Conservation (phyloP, 345 rosid species). For the Crucihimalaya himalaica region DNA sequence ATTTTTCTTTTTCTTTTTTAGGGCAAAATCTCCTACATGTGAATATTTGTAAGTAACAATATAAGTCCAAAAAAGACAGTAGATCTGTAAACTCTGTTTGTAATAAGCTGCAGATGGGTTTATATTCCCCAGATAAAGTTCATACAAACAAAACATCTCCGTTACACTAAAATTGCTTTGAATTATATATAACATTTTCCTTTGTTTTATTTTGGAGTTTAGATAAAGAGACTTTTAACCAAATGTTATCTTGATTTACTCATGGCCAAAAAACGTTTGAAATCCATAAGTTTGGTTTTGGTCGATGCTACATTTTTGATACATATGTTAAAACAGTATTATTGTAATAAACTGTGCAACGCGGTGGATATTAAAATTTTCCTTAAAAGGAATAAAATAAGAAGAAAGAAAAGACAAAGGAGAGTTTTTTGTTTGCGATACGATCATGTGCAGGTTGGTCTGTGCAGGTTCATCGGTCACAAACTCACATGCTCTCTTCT, state of each 20-base stretch:
- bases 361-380: constrained; percentile 13
- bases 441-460: constrained; percentile 39
- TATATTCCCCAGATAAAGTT: constrained; percentile 25
- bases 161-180: constrained; percentile 3
- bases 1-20: neutral
- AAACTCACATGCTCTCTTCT: constrained; percentile 37
- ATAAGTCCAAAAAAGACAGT: constrained; percentile 32
- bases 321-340: neutral
- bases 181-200: neutral
- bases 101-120: constrained; percentile 19
- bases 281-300: neutral
- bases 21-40: constrained; percentile 22
- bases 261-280: neutral
- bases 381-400: constrained; percentile 4
- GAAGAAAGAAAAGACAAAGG: constrained; percentile 36
- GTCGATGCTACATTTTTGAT: constrained; percentile 1
- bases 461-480: constrained; percentile 31
- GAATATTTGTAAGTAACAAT: constrained; percentile 27
- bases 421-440: constrained; percentile 15
- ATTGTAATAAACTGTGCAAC: neutral
- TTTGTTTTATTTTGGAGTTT: neutral
- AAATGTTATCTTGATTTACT: neutral
- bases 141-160: neutral
- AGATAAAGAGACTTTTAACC: neutral
- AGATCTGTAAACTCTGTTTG: constrained; percentile 32